Evolutionary conservation across 148 eudicot genomes (phyloP).

Genomic region (Persicaria maculosa): DNA sequence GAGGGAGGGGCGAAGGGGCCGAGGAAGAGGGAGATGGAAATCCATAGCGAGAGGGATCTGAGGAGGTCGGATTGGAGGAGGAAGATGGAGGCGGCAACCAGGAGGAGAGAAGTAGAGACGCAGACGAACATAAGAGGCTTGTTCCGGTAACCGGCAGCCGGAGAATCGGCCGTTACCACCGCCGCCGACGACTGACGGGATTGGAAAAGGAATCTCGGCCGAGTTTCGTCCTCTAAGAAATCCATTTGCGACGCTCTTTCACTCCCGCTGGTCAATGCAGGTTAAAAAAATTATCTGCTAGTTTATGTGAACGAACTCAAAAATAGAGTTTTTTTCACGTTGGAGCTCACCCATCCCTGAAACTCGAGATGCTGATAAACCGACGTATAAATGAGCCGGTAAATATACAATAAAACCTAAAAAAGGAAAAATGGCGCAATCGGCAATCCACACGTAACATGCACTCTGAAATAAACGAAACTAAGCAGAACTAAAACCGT

Average conservation of each 20-base stretch:
- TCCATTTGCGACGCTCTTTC: conserved; percentile 37
- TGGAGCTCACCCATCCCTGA: too few species aligned
- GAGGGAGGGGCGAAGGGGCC: conserved; percentile 88
- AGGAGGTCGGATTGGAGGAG: conserved; percentile 48
- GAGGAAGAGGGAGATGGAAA: conserved; percentile 56
- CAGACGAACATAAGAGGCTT: conserved; percentile 44
- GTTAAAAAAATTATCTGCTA: neutral
- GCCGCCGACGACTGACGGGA: conserved; percentile 32
- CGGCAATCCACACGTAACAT: too few species aligned
- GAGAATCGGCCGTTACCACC: conserved; percentile 16
- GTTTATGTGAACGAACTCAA: neutral
- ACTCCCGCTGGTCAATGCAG: neutral
- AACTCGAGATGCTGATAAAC: too few species aligned
- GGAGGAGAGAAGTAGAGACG: conserved; percentile 36
- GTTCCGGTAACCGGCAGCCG: conserved; percentile 20
- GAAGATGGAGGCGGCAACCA: conserved; percentile 35
- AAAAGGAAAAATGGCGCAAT: too few species aligned
- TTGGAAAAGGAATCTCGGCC: conserved; percentile 67
- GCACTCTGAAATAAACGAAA: too few species aligned
- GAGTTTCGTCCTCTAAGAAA: conserved; percentile 73
- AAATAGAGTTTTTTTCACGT: too few species aligned
- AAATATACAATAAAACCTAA: too few species aligned
- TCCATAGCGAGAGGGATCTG: conserved; percentile 51
- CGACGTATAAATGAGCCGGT: too few species aligned
- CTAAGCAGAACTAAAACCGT: too few species aligned